Conservation (phyloP, 1,284 basidiomycete species). For the Neonothopanus nambi region DNA sequence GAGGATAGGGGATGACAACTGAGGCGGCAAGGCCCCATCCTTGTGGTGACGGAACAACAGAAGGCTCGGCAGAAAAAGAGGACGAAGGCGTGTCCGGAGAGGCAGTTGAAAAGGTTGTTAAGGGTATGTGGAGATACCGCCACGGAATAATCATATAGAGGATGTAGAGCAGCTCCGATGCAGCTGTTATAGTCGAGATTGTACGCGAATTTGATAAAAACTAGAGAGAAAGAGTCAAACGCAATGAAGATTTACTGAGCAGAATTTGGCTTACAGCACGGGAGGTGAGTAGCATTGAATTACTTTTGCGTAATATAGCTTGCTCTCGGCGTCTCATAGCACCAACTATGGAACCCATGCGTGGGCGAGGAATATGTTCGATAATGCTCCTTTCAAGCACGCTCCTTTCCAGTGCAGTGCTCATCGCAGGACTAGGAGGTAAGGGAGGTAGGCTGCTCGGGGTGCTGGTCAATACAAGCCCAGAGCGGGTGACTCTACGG, state of each 20-base stretch:
- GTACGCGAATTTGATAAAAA: slow-evolving; percentile 57
- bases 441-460: slow-evolving; percentile 38
- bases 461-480: slow-evolving; percentile 18
- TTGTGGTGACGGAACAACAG: slow-evolving; percentile 16
- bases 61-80: slow-evolving; percentile 16
- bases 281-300: slow-evolving; percentile 39
- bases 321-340: slow-evolving; percentile 38
- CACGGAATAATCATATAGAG: slow-evolving; percentile 48
- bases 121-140: slow-evolving; percentile 29
- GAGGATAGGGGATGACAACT: slow-evolving; percentile 45
- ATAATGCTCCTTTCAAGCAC: slow-evolving; percentile 32
- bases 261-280: slow-evolving; percentile 37
- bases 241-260: slow-evolving; percentile 14
- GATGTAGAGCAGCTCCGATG: slow-evolving; percentile 49
- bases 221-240: slow-evolving; percentile 28
- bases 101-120: slow-evolving; percentile 10
- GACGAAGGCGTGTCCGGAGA: slow-evolving; percentile 16
- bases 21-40: slow-evolving; percentile 17
- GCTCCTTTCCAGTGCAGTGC: slow-evolving; percentile 4
- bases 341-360: slow-evolving; percentile 33
- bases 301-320: slow-evolving; percentile 30
- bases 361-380: slow-evolving; percentile 30
- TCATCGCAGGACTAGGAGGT: slow-evolving; percentile 25
- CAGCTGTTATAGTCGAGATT: slow-evolving; percentile 48
- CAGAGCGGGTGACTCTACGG: slow-evolving; percentile 2